phyloP scores from a whole-genome alignment of 2,329 filamentous ascomycete species.

The Penicillium sclerotigenum region DNA sequence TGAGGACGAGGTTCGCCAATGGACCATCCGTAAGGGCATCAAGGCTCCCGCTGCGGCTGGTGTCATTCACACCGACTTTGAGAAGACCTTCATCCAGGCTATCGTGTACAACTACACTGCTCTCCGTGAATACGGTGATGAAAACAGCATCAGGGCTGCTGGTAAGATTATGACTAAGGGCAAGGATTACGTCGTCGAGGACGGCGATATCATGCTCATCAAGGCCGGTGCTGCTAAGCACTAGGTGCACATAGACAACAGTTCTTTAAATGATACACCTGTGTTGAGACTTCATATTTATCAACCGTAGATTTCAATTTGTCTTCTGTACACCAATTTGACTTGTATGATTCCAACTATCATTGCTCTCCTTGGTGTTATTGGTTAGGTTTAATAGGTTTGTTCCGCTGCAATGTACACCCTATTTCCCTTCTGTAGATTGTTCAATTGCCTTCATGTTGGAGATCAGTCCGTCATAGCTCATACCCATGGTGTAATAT shows the following conservation, averaged over 20 bases:
- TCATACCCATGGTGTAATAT: background rate
- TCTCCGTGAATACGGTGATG: slow-evolving; percentile 83
- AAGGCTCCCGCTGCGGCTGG: slow-evolving; percentile 97
- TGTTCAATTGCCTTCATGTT: background rate
- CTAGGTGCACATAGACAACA: slow-evolving; percentile 27
- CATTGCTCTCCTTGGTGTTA: background rate
- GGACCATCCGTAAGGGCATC: slow-evolving; percentile 92
- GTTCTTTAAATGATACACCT: slow-evolving; percentile 14
- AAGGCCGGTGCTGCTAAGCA: slow-evolving; percentile 60
- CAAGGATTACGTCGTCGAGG: slow-evolving; percentile 74
- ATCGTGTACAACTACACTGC: slow-evolving; percentile 86
- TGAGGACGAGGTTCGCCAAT: slow-evolving; percentile 93
- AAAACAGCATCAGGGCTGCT: slow-evolving; percentile 83
- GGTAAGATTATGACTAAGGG: slow-evolving; percentile 98
- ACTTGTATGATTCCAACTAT: background rate
- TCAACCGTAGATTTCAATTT: background rate
- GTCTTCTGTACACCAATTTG: background rate
- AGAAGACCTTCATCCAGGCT: slow-evolving; percentile 98
- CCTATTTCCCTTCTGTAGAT: background rate
- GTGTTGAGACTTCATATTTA: background rate
- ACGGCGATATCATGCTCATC: slow-evolving; percentile 70
- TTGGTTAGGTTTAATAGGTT: too few relatives aligned
- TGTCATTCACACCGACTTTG: slow-evolving; percentile 97
- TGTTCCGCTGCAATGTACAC: background rate
- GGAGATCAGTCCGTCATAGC: rapidly evolving